A percentile compares a stretch with the other conserved stretches of the same genome.
Conservation (phyloP, 2,329 filamentous ascomycete genomes). For the Hansfordia pulvinata region DNA sequence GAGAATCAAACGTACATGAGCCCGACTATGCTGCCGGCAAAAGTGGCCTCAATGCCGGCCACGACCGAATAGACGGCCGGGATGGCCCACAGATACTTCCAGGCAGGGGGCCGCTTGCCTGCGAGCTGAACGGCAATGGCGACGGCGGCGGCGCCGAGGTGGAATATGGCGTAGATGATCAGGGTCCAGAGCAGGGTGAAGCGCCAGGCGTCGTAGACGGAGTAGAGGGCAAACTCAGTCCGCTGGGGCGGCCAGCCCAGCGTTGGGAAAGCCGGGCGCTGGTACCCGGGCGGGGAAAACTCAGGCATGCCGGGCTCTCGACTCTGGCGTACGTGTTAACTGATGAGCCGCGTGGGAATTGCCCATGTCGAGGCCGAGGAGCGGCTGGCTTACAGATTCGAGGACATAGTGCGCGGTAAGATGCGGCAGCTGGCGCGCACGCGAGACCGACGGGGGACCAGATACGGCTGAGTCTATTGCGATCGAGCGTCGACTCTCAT, state of each 20-base stretch:
- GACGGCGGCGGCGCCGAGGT: conserved; percentile 57
- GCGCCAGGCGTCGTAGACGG: conserved; percentile 66
- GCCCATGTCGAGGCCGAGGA: too few species aligned
- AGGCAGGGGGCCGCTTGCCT: conserved; percentile 36
- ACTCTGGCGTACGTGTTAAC: too few species aligned
- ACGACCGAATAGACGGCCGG: conserved; percentile 58
- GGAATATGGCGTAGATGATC: conserved; percentile 62
- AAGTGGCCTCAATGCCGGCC: conserved; percentile 61
- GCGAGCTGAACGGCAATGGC: conserved; percentile 60
- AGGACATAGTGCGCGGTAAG: too few species aligned
- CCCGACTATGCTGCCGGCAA: conserved; percentile 72
- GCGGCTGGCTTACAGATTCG: too few species aligned
- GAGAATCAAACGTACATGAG: too few species aligned
- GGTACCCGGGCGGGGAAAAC: conserved; percentile 49
- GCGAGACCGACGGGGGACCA: too few species aligned
- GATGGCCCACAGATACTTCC: conserved; percentile 56
- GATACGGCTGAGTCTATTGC: too few species aligned
- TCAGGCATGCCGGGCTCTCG: too few species aligned
- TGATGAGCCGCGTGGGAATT: too few species aligned
- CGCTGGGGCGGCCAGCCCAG: conserved; percentile 59
- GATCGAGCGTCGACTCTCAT: too few species aligned
- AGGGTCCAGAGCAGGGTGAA: conserved; percentile 83
- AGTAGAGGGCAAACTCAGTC: conserved; percentile 50
- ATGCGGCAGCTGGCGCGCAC: too few species aligned
- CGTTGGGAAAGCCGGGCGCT: conserved; percentile 61